phyloP scores from a whole-genome alignment of 176 grass and related monocot genomes.

The Oryza glaberrima region DNA sequence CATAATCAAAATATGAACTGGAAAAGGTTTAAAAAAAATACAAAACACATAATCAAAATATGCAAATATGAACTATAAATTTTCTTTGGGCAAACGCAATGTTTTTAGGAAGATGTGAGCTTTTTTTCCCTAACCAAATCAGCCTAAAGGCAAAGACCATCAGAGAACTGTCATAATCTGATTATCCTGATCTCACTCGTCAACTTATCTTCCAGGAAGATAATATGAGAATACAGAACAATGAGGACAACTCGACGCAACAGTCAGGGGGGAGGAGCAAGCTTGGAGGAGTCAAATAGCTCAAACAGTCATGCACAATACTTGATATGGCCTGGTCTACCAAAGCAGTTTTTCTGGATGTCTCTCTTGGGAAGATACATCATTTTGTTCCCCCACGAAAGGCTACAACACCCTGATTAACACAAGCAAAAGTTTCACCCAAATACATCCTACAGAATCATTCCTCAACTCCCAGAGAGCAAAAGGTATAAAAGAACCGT shows the following conservation, averaged over 20 bases:
- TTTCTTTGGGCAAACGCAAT: no score
- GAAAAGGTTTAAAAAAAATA: no score
- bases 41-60: no score
- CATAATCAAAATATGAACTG: no score
- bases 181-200: neutral
- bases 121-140: no score
- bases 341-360: constrained; percentile 8
- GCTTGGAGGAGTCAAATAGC: neutral
- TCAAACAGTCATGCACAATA: neutral
- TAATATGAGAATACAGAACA: neutral
- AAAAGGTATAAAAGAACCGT: constrained; percentile 30
- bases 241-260: neutral
- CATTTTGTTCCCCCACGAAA: constrained; percentile 17
- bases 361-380: constrained; percentile 19
- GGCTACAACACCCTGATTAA: constrained; percentile 21
- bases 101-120: no score
- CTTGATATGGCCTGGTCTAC: constrained; percentile 19
- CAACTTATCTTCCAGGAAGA: neutral
- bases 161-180: no score
- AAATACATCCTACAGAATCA: constrained; percentile 38
- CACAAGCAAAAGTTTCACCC: neutral
- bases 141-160: no score
- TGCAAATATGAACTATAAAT: no score
- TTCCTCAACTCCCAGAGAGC: constrained; percentile 22
- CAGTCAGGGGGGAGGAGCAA: neutral